Evolutionary conservation across 2,329 filamentous ascomycete genomes (phyloP).

Genomic region (Aspergillus fumigatus): DNA sequence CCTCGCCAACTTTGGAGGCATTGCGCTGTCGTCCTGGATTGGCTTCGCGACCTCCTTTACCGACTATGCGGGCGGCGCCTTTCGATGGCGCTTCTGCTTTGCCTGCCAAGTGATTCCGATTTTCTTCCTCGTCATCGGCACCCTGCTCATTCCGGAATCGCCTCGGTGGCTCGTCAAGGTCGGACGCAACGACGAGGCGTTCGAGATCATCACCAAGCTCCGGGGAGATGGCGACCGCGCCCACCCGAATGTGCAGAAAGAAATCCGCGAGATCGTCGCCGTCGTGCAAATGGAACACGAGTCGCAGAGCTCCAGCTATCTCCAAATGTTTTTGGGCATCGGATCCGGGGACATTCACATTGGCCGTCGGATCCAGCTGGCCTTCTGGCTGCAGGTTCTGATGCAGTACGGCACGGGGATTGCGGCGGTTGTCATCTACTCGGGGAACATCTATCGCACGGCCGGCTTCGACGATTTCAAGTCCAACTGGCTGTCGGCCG

Average conservation of each 20-base stretch:
- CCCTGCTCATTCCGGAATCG: slow-evolving; percentile 64
- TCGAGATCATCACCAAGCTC: slow-evolving; percentile 56
- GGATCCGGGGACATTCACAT: slow-evolving; percentile 59
- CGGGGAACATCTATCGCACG: slow-evolving; percentile 38
- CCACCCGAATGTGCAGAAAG: slow-evolving; percentile 52
- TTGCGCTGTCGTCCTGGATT: slow-evolving; percentile 57
- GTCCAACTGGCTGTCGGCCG: slow-evolving; percentile 55
- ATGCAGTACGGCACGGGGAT: slow-evolving; percentile 61
- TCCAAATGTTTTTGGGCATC: slow-evolving; percentile 59
- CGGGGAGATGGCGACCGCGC: slow-evolving; percentile 53
- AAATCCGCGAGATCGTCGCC: slow-evolving; percentile 56
- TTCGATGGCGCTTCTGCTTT: slow-evolving; percentile 62
- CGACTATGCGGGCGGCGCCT: slow-evolving; percentile 49
- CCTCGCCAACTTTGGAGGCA: slow-evolving; percentile 64
- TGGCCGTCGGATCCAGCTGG: slow-evolving; percentile 59
- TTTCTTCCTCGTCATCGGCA: slow-evolving; percentile 47
- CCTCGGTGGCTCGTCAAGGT: slow-evolving; percentile 53
- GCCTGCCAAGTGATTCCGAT: slow-evolving; percentile 63
- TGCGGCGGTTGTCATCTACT: slow-evolving; percentile 57
- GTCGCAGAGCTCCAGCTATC: slow-evolving; percentile 49
- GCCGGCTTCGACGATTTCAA: slow-evolving; percentile 57
- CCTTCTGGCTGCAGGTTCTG: slow-evolving; percentile 64
- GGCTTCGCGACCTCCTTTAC: slow-evolving; percentile 42
- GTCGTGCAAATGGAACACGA: slow-evolving; percentile 57
- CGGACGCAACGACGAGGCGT: slow-evolving; percentile 59